phyloP scores from a whole-genome alignment of 768 basidiomycete species.

The Pleurotus salmoneostramineus region DNA sequence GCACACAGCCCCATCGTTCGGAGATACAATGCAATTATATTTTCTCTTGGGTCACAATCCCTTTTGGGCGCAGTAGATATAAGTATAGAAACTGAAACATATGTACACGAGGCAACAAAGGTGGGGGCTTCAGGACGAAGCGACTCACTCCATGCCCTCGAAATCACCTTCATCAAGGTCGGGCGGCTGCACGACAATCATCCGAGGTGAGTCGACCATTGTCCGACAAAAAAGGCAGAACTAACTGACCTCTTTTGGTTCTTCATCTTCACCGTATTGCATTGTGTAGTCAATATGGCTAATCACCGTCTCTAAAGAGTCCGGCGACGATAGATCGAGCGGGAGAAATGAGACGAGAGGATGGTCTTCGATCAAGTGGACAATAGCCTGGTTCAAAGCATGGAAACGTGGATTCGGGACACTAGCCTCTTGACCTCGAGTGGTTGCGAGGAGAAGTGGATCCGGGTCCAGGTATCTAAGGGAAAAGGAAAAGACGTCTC shows the following conservation, averaged over 20 bases:
- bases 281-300: conserved; percentile 98
- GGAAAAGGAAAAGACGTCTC: neutral
- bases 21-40: neutral
- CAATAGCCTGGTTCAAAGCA: conserved; percentile 90
- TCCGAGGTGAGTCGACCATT: conserved; percentile 1
- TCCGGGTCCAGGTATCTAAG: conserved; percentile 91
- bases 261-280: conserved; percentile 98
- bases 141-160: conserved; percentile 56
- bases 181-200: conserved; percentile 55
- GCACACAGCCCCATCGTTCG: conserved; percentile 4
- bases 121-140: conserved; percentile 7
- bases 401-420: conserved; percentile 80
- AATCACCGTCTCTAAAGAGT: conserved; percentile 85
- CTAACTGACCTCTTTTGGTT: conserved; percentile 80
- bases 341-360: conserved; percentile 97
- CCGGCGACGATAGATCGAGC: conserved; percentile 84
- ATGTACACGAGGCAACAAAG: conserved; percentile 6
- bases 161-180: conserved; percentile 95
- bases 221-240: neutral
- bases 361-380: conserved; percentile 98
- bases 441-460: conserved; percentile 74
- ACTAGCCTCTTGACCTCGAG: conserved; percentile 53
- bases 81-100: conserved; percentile 1
- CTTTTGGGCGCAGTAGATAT: neutral
- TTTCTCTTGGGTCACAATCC: neutral